Percentiles rank a stretch among this genome's conserved stretches.
Conservation (phyloP, 225 moss, liverwort and hornwort species). For the Bryum argenteum region DNA sequence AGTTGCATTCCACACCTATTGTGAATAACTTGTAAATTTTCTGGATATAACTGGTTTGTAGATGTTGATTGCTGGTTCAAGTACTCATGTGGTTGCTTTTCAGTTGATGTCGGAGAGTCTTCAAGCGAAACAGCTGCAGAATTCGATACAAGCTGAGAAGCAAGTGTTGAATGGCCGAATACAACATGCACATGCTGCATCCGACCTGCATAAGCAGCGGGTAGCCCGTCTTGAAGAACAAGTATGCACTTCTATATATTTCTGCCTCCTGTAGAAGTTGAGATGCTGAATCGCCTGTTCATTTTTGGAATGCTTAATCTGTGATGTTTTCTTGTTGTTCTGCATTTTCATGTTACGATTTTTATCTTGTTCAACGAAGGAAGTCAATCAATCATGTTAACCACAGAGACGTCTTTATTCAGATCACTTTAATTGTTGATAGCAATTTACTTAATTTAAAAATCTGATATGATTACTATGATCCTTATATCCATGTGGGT, state of each 20-base stretch:
- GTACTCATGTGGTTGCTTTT: slow-evolving; percentile 16
- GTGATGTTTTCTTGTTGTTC: neutral
- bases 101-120: slow-evolving; percentile 84
- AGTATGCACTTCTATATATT: slow-evolving; percentile 41
- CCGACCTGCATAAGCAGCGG: slow-evolving; percentile 75
- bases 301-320: slow-evolving; percentile 4
- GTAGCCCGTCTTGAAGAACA: slow-evolving; percentile 80
- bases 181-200: slow-evolving; percentile 69
- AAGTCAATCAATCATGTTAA: neutral
- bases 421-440: neutral
- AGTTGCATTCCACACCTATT: neutral
- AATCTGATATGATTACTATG: neutral
- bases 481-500: slow-evolving; percentile 11
- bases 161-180: slow-evolving; percentile 70
- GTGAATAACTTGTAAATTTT: neutral
- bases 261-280: neutral
- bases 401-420: neutral
- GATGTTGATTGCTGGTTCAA: slow-evolving; percentile 3
- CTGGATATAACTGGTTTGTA: neutral
- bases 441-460: neutral
- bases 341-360: slow-evolving; percentile 2
- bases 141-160: slow-evolving; percentile 76
- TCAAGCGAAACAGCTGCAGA: slow-evolving; percentile 79
- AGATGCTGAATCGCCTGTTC: neutral
- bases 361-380: neutral